phyloP scores from a whole-genome alignment of 2,329 filamentous ascomycete genomes.

The Calonectria multiphialidica region DNA sequence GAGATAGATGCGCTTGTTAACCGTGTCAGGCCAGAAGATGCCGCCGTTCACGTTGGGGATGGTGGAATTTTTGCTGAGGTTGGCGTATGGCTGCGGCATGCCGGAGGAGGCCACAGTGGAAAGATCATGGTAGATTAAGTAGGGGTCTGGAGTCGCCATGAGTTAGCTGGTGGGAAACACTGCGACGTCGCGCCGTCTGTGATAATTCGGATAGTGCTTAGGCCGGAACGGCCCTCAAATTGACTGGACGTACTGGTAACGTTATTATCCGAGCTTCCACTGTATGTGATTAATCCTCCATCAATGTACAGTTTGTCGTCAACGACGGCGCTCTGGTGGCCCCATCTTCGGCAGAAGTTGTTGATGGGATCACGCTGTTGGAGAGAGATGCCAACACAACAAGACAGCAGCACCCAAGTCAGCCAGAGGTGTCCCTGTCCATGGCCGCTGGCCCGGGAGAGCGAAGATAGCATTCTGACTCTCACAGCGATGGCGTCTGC shows the following conservation, averaged over 20 bases:
- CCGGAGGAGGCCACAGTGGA: constrained; percentile 55
- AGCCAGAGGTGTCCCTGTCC: constrained; percentile 30
- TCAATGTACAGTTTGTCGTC: constrained; percentile 72
- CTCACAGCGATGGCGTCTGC: constrained; percentile 32
- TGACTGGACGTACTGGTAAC: constrained; percentile 64
- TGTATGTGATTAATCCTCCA: constrained; percentile 70
- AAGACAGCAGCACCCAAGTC: constrained; percentile 35
- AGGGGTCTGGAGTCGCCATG: constrained; percentile 31
- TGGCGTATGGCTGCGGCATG: constrained; percentile 66
- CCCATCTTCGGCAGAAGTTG: constrained; percentile 66
- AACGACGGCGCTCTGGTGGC: constrained; percentile 71
- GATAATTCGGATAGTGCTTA: not conserved
- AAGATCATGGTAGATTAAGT: constrained; percentile 69
- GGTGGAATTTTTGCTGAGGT: constrained; percentile 69
- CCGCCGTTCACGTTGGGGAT: constrained; percentile 62
- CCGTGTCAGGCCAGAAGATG: constrained; percentile 69
- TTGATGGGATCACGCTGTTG: constrained; percentile 63
- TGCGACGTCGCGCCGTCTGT: not conserved
- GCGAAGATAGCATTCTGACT: constrained; percentile 42
- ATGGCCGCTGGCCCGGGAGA: constrained; percentile 29
- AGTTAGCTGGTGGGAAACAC: not conserved
- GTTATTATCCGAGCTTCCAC: constrained; percentile 61
- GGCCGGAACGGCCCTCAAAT: not conserved
- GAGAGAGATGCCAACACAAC: constrained; percentile 34
- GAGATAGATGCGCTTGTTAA: constrained; percentile 73